Evolutionary conservation across 768 basidiomycete genomes (phyloP).

Genomic region (Boletellus ananas): DNA sequence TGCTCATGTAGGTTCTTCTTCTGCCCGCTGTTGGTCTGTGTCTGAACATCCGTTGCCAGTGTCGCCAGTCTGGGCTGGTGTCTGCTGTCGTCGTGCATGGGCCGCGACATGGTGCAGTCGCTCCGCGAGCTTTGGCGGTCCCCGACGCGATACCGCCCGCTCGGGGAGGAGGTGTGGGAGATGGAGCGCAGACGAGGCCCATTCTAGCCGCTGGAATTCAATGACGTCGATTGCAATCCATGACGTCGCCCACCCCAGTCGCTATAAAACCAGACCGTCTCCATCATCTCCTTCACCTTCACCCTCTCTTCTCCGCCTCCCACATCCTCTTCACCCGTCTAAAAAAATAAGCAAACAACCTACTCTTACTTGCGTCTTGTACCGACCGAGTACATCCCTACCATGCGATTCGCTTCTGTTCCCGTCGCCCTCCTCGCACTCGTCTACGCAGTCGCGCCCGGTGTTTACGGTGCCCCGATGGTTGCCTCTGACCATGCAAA

Average conservation of each 20-base stretch:
- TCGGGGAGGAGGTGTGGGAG: constrained; percentile 56
- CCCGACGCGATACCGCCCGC: constrained; percentile 36
- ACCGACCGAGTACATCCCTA: constrained; percentile 22
- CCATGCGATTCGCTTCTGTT: constrained; percentile 22
- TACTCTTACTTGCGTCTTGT: constrained; percentile 17
- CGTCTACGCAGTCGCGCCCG: constrained; percentile 10
- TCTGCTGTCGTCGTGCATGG: constrained; percentile 64
- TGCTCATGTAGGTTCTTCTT: constrained; percentile 48
- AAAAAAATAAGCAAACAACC: constrained; percentile 16
- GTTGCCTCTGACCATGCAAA: not conserved
- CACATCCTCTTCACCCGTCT: constrained; percentile 8
- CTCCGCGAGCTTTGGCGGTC: constrained; percentile 41
- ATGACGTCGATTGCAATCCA: constrained; percentile 9
- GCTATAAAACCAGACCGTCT: constrained; percentile 18
- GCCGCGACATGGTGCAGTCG: constrained; percentile 29
- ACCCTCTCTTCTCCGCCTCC: constrained; percentile 1
- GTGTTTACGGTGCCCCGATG: constrained; percentile 17
- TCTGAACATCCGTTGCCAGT: constrained; percentile 28
- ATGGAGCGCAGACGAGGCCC: constrained; percentile 45
- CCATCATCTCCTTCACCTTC: constrained; percentile 5
- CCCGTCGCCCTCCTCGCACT: constrained; percentile 20
- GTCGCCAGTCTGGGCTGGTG: constrained; percentile 58
- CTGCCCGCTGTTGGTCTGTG: not conserved
- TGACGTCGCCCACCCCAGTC: constrained; percentile 5
- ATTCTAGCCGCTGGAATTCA: constrained; percentile 16